Evolutionary conservation across 116 monocot genomes (phyloP).

Genomic region (Cymodocea nodosa): DNA sequence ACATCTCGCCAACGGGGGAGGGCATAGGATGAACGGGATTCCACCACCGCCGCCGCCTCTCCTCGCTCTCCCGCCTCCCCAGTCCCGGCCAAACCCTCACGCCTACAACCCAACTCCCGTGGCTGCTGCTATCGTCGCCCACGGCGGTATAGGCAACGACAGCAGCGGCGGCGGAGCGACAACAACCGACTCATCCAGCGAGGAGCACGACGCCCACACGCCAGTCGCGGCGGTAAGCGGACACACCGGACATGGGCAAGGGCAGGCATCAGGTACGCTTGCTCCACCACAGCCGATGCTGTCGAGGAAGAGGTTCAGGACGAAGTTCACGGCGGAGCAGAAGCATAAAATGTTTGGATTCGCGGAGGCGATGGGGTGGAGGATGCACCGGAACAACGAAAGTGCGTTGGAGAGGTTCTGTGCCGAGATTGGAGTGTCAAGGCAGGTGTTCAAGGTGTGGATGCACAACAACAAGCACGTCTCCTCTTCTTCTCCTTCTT

Average conservation of each 20-base stretch:
- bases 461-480: constrained; percentile 64
- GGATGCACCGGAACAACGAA: constrained; percentile 22
- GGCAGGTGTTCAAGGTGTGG: constrained; percentile 53
- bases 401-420: constrained; percentile 16
- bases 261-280: not conserved
- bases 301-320: constrained; percentile 21
- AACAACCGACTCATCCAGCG: constrained; percentile 19
- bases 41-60: not conserved
- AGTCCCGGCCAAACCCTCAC: not conserved
- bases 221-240: not conserved
- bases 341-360: constrained; percentile 23
- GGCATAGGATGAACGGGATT: not conserved
- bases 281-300: not conserved
- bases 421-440: constrained; percentile 14
- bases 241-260: not conserved
- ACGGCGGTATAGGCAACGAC: not conserved
- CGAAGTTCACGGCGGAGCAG: constrained; percentile 27
- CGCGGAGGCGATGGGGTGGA: constrained; percentile 25
- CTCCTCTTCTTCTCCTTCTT: not conserved
- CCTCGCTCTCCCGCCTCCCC: constrained; percentile 10
- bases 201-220: constrained; percentile 8
- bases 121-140: not conserved
- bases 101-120: constrained; percentile 1
- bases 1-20: not conserved
- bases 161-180: constrained; percentile 9